phyloP scores from a whole-genome alignment of 208 protist species.

The Trichomonas vaginalis region DNA sequence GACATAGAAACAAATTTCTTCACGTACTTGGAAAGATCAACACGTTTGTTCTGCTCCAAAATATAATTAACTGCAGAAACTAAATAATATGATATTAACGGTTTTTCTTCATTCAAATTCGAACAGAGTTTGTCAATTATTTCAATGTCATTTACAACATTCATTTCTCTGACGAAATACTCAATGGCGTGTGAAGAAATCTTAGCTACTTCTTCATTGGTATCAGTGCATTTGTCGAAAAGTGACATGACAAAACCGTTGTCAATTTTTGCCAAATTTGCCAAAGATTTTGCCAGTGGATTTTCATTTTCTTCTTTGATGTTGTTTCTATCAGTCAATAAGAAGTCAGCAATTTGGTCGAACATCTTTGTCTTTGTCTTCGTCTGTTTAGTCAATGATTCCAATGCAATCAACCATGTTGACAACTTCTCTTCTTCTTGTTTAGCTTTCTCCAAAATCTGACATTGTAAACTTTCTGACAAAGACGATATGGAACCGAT shows the following conservation, averaged over 20 bases:
- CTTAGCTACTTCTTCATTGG: background rate
- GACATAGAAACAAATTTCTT: background rate
- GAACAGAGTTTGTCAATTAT: background rate
- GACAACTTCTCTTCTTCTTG: background rate
- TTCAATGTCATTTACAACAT: background rate
- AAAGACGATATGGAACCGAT: background rate
- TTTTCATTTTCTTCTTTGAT: background rate
- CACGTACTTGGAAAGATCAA: background rate
- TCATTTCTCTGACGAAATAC: background rate
- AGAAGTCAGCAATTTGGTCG: background rate
- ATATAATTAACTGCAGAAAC: background rate
- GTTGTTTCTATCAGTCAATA: background rate
- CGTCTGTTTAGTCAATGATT: background rate
- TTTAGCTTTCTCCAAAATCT: background rate
- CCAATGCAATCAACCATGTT: background rate
- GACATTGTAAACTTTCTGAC: background rate
- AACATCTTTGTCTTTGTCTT: background rate
- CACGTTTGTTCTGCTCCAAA: background rate
- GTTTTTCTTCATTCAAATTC: background rate
- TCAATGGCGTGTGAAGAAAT: background rate
- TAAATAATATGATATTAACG: background rate
- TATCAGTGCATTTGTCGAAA: background rate
- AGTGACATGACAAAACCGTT: background rate
- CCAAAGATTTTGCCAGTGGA: background rate
- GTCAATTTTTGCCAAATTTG: background rate